Percentiles rank a stretch among this genome's conserved stretches.
Evolutionary conservation across 805 yeast genomes (phyloP).

Genomic region (Wickerhamiella musiphila): DNA sequence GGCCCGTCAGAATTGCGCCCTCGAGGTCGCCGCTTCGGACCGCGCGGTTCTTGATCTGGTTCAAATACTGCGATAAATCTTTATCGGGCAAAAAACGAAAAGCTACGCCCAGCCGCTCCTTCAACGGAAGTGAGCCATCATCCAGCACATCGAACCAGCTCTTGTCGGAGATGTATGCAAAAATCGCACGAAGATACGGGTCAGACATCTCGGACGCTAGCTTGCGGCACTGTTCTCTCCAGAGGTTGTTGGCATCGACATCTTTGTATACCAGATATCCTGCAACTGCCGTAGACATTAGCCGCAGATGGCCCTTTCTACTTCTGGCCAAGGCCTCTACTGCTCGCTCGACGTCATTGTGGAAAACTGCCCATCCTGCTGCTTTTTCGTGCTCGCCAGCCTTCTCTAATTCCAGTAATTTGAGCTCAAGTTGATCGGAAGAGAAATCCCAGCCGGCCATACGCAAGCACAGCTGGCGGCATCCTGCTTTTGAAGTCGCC

Average conservation of each 20-base stretch:
- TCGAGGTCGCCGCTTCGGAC: conserved; percentile 71
- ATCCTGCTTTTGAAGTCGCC: conserved; percentile 36
- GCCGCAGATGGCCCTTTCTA: conserved; percentile 45
- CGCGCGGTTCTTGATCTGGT: conserved; percentile 51
- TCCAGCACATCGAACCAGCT: conserved; percentile 95
- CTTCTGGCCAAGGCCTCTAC: conserved; percentile 64
- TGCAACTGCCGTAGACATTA: conserved; percentile 87
- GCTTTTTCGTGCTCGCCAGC: conserved; percentile 66
- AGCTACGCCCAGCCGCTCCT: conserved; percentile 85
- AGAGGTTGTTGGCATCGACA: conserved; percentile 43
- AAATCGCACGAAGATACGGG: conserved; percentile 80
- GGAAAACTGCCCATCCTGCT: conserved; percentile 95
- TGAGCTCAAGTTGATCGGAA: conserved; percentile 53
- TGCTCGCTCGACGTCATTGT: conserved; percentile 71
- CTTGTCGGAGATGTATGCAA: conserved; percentile 83
- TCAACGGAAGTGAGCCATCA: conserved; percentile 70
- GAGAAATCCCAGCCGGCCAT: conserved; percentile 87
- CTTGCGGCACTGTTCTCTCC: conserved; percentile 85
- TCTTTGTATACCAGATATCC: conserved; percentile 62
- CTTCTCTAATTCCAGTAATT: conserved; percentile 36
- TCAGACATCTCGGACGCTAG: conserved; percentile 77
- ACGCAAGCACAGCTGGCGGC: conserved; percentile 60
- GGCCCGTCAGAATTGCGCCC: conserved; percentile 81
- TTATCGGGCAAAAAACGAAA: conserved; percentile 66
- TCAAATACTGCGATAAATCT: conserved; percentile 52